These are phyloP conservation scores for Syzygium syzygioides DNA, from an alignment of 441 rosid genomes.

Conservation along the genomic window DNA sequence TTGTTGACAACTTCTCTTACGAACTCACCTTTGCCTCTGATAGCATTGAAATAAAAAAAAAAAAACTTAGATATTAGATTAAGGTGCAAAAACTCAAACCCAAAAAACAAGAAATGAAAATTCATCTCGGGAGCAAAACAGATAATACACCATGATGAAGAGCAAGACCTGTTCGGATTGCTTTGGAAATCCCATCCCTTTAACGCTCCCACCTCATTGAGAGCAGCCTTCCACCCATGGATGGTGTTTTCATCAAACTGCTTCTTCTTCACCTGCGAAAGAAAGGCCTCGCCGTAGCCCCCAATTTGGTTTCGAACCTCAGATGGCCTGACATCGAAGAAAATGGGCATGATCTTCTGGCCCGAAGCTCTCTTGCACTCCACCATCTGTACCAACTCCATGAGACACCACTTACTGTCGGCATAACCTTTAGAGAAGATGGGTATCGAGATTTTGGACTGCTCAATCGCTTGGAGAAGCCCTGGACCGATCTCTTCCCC, in stretches of 20 bases:
- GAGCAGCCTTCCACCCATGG: background rate
- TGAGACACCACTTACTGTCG: background rate
- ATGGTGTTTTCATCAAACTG: background rate
- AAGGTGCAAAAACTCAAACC: too few relatives aligned
- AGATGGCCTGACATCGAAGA: background rate
- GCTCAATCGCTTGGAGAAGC: background rate
- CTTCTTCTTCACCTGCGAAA: background rate
- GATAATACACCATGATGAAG: background rate
- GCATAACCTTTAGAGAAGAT: background rate
- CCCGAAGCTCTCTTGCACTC: background rate
- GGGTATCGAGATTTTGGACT: background rate
- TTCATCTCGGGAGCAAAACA: background rate
- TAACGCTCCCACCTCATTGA: background rate
- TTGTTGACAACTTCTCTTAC: too few relatives aligned
- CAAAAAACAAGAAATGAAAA: too few relatives aligned
- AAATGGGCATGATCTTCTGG: background rate
- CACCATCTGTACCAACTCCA: background rate
- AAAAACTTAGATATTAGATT: too few relatives aligned
- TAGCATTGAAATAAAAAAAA: too few relatives aligned
- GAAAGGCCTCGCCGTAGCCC: background rate
- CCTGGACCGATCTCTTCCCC: background rate
- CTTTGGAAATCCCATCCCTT: background rate
- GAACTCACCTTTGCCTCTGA: too few relatives aligned
- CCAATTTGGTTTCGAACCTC: background rate
- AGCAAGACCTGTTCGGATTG: background rate